Evolutionary conservation across 768 basidiomycete species (phyloP), one percentile per base, ranked within the genome.

Genomic region (Trametes coccinea): DNA sequence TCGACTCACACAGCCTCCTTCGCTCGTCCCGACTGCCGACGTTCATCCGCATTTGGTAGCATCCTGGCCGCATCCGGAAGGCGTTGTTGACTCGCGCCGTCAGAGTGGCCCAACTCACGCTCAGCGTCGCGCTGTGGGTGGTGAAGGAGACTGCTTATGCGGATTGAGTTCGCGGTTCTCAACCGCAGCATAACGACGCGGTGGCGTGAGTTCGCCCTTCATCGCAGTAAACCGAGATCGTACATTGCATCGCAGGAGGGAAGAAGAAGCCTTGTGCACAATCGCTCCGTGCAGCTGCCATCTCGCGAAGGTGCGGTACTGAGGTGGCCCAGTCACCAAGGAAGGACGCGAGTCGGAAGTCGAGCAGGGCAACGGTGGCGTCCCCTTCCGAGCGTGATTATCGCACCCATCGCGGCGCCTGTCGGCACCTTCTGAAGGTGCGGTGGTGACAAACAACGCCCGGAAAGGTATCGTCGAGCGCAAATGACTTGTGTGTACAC

Each of bases 61-160:
- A 27, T 13, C 22, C 29, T 29, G 8, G 22, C 56, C 56, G 44
- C 43, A 58, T 58, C 47, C 2, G 56, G 56, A 41, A n/a, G 22
- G 48, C 56, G 48, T 58, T 41, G 48, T 57, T 57, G 56, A 49
- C 47, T 47, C 47, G 33, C 11, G 46, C 33, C n/a, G 11, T n/a
- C 43, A 5, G 11, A 16, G 16, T 17, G 16, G 11, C 5, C 11
- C 13, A 44, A 39, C 39, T 13, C 39, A 39, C 39, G 39, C 39
- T 39, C 39, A 39, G 0, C 39, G 1, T 13, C 39, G 39, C 39
- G 13, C 39, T 39, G 39, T 7, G 8, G 39, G 13, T 39, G 39
- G 8, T 39, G 39, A 8, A 39, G 0, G 39, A 39, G 37, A 2
- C 50, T 16, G 6, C 31, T 34, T 29, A 51, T 22, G 22, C 22